Conservation (phyloP, 441 rosid genomes). For the Codiaeum variegatum region DNA sequence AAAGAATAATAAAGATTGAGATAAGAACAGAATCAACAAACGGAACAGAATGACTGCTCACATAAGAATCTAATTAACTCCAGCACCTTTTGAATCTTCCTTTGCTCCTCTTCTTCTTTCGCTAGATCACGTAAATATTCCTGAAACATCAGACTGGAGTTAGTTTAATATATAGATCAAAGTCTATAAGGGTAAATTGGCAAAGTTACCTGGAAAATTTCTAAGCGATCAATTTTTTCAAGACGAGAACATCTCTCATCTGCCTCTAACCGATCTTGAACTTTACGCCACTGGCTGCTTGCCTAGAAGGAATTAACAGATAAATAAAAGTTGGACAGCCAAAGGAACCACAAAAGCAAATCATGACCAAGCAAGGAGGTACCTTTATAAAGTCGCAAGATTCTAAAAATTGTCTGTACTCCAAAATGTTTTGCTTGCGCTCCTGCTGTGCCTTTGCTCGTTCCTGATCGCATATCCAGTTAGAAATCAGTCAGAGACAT, state of each 20-base stretch:
- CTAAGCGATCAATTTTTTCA: constrained; percentile 86
- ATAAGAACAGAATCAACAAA: constrained; percentile 1
- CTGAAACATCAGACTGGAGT: constrained; percentile 34
- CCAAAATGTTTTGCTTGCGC: constrained; percentile 55
- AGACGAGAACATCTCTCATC: constrained; percentile 88
- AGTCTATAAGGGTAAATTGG: background rate
- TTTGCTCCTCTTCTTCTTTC: constrained; percentile 90
- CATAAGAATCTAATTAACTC: background rate
- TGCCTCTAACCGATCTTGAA: constrained; percentile 62
- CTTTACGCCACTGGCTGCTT: constrained; percentile 87
- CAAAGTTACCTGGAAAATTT: constrained; percentile 60
- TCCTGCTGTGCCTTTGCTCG: constrained; percentile 74
- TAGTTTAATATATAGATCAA: constrained; percentile 11
- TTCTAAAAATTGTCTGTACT: constrained; percentile 72
- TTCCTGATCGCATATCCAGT: constrained; percentile 44
- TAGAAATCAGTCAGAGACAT: background rate
- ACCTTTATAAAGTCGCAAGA: constrained; percentile 95
- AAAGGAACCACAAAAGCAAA: background rate
- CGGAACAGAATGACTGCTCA: background rate
- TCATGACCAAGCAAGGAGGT: constrained; percentile 14
- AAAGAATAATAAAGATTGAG: constrained; percentile 18
- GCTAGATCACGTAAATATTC: constrained; percentile 80
- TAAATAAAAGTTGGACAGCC: background rate
- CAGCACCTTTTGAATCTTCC: constrained; percentile 81
- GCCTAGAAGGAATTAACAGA: constrained; percentile 41